Base-by-base conservation (phyloP, 768 basidiomycete species). In the Kwoniella sp. region DNA sequence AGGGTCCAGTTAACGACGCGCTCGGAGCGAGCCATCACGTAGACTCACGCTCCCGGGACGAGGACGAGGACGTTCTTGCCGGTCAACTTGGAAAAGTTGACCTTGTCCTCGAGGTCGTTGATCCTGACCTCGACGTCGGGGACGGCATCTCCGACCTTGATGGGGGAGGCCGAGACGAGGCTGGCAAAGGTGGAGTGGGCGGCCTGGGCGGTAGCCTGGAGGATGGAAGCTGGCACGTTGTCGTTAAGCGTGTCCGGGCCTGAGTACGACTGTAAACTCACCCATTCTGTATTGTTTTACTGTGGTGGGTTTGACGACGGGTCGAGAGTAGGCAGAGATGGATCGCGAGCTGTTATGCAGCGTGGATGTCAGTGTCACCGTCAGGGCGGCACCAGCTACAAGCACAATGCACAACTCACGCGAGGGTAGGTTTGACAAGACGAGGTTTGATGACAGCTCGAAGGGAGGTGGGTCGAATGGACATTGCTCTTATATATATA, bases 71-170 rank as follows among this genome's bases (percentile, higher is more conserved):
- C 57, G 50, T 67, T 70, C 65, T 72, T 74, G 25, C 70, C 70
- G 25, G 44, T 49, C 39, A 70, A 50, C 39, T 61, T 69, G 25
- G 67, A 57, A 41, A 72, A 70, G 57, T 74, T 70, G 44, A 74
- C 44, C 50, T 65, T 69, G 43, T 67, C 67, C 40, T 71, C 66
- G 22, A 84, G 76, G 17, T 79, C 77, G 47, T 80, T 76, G 64
- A 87, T 83, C 66, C 86, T 86, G 62, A 88, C 77, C 2, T 75
- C 69, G 4, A 75, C 62, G 23, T 76, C 55, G 6, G 84, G 82
- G 31, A 88, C 78, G 1, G 72, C 63, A 29, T 69, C 77, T 26
- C 83, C 83, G 22, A 77, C 56, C 41, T 68, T 65, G 62, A 70
- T 53, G 69, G 81, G 79, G 3, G 78, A 65, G n/a, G 73, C 70